These are phyloP conservation scores for Astragalus glycyphyllos DNA, from an alignment of 306 rosid species.

Conservation along the genomic window DNA sequence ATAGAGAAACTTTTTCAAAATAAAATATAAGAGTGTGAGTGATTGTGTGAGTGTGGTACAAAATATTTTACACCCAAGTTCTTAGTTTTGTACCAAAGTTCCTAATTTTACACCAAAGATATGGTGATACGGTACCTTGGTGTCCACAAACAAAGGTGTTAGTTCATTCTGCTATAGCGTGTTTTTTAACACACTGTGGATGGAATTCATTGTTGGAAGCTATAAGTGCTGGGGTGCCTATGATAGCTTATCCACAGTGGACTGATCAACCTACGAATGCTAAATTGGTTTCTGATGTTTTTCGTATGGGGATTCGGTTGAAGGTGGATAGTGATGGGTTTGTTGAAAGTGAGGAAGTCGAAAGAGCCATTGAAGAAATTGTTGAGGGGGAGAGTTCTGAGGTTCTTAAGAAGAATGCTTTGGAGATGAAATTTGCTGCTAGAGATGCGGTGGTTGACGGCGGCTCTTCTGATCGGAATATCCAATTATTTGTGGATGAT, in stretches of 20 bases:
- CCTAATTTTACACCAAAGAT: no score
- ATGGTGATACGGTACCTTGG: slow-evolving; percentile 55
- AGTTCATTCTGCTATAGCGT: slow-evolving; percentile 51
- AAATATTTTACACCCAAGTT: no score
- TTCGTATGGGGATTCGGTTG: slow-evolving; percentile 46
- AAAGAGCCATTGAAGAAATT: slow-evolving; percentile 46
- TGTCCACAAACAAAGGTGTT: slow-evolving; percentile 58
- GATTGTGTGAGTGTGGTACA: no score
- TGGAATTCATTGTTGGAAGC: slow-evolving; percentile 63
- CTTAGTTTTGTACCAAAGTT: no score
- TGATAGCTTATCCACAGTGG: slow-evolving; percentile 63
- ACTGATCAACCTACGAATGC: slow-evolving; percentile 66
- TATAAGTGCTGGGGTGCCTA: slow-evolving; percentile 46
- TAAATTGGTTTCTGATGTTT: slow-evolving; percentile 51
- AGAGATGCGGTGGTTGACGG: slow-evolving; percentile 45
- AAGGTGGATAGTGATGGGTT: slow-evolving; percentile 43
- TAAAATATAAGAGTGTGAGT: no score
- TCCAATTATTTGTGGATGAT: slow-evolving; percentile 53
- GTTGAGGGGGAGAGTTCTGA: slow-evolving; percentile 32
- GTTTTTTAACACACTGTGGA: slow-evolving; percentile 64
- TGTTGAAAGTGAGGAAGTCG: slow-evolving; percentile 46
- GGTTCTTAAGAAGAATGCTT: slow-evolving; percentile 40
- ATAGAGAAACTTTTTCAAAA: no score
- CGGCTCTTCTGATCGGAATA: slow-evolving; percentile 56
- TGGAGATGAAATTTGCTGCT: slow-evolving; percentile 41